Percentiles rank a stretch among this genome's conserved stretches.
Evolutionary conservation across 371 early-diverging fungal genomes (phyloP).

Genomic region (Apophysomyces variabilis): DNA sequence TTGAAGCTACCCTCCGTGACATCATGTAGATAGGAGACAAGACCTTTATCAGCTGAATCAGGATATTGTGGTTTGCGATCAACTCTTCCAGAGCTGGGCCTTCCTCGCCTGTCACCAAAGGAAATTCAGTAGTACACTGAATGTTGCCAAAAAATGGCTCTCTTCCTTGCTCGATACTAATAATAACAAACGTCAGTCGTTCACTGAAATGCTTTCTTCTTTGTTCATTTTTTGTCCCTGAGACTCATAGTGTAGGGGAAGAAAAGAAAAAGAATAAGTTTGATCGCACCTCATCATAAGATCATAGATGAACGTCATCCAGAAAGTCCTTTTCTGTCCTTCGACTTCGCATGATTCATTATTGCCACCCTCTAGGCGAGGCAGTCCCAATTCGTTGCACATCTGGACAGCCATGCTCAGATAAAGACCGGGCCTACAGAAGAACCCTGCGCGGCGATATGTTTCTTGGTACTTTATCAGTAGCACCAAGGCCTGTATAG

Average conservation of each 20-base stretch:
- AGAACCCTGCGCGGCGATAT: slow-evolving; percentile 42
- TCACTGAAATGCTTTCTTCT: too few relatives aligned
- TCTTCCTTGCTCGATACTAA: slow-evolving; percentile 47
- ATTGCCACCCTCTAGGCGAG: slow-evolving; percentile 42
- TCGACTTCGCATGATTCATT: slow-evolving; percentile 34
- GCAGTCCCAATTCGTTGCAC: slow-evolving; percentile 73
- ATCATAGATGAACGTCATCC: slow-evolving; percentile 49
- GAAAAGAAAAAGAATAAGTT: slow-evolving; percentile 49
- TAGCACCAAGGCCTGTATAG: slow-evolving; percentile 73
- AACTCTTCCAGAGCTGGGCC: slow-evolving; percentile 44
- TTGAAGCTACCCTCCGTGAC: slow-evolving; percentile 27
- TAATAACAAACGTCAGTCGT: neutral
- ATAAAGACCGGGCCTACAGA: slow-evolving; percentile 42
- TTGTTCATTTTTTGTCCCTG: neutral
- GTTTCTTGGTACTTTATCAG: slow-evolving; percentile 74
- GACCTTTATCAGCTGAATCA: slow-evolving; percentile 45
- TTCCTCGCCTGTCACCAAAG: slow-evolving; percentile 43
- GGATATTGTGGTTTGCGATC: slow-evolving; percentile 42
- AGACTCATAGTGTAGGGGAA: slow-evolving; percentile 60
- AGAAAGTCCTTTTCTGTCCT: slow-evolving; percentile 45
- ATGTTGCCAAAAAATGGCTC: slow-evolving; percentile 34
- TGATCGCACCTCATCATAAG: slow-evolving; percentile 39
- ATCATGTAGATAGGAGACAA: slow-evolving; percentile 40
- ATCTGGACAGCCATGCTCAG: slow-evolving; percentile 71
- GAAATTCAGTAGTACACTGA: slow-evolving; percentile 48